Evolutionary conservation across 225 moss, liverwort and hornwort genomes (phyloP).

Genomic region (Rhytidiadelphus loreus): DNA sequence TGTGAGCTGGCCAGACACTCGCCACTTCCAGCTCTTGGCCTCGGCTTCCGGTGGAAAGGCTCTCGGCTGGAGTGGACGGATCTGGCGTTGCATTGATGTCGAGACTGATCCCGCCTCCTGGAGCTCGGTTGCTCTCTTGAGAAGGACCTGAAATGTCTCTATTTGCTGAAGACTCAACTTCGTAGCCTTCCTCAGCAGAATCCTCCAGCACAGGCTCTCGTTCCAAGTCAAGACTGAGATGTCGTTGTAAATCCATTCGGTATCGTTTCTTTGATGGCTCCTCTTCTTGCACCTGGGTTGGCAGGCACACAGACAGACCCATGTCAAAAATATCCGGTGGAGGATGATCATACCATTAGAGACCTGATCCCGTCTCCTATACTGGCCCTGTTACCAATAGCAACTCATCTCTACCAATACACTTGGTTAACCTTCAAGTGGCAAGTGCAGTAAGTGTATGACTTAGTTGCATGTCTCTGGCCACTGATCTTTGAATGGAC

Average conservation of each 20-base stretch:
- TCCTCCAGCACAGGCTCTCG: slow-evolving; percentile 80
- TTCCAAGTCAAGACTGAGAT: slow-evolving; percentile 76
- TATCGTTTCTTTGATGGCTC: slow-evolving; percentile 69
- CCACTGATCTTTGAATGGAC: background rate
- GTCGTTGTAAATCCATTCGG: slow-evolving; percentile 75
- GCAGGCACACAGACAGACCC: background rate
- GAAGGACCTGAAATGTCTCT: background rate
- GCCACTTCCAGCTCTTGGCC: slow-evolving; percentile 21
- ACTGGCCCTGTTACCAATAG: background rate
- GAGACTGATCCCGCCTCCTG: slow-evolving; percentile 31
- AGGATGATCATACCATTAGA: background rate
- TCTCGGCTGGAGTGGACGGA: slow-evolving; percentile 42
- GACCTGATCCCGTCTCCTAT: background rate
- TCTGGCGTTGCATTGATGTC: slow-evolving; percentile 61
- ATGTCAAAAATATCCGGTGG: background rate
- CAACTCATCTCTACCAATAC: background rate
- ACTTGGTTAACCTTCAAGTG: background rate
- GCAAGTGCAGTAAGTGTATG: background rate
- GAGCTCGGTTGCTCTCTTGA: background rate
- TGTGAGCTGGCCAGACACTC: slow-evolving; percentile 20
- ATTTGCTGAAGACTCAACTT: slow-evolving; percentile 12
- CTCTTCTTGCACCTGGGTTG: slow-evolving; percentile 29
- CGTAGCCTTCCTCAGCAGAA: slow-evolving; percentile 39
- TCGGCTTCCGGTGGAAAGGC: slow-evolving; percentile 29
- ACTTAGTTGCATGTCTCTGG: background rate